Base-by-base conservation (phyloP, 345 rosid genomes). In the Salix suchowensis region DNA sequence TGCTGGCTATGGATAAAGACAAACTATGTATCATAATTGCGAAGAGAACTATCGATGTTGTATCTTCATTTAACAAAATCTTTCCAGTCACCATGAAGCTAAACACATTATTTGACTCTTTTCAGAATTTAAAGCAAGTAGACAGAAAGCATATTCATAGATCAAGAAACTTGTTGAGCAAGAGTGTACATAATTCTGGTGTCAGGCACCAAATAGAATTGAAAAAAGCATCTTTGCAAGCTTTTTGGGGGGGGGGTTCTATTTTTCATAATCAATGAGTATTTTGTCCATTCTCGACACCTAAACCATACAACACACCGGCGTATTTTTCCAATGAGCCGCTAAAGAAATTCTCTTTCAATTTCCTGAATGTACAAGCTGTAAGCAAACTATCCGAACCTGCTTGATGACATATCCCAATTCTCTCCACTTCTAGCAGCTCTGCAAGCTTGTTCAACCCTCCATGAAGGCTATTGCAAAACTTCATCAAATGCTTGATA, bases 351-450 rank as follows among this genome's bases (percentile, higher is more conserved):
- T 76, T 84, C 39, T 88, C 94, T 80, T 89, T 90, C 70, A 92
- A 61, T 79, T 87, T 90, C 90, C 80, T 85, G 86, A 90, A 92
- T 78, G 94, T 86, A 83, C 88, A 90, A 32, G 87, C 87, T 36
- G 97, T 92, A 54, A 90, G 90, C 87, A 90, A 86, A 79, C 93
- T 92, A 85, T 92, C 97, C 0, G 95, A 92, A 68, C 95, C 95
- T 3, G 95, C 97, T 80, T 89, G 97, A 71, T 92, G 97, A 79
- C 91, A 86, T 46, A 86, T 76, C 60, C 97, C 95, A 14, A 92
- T 83, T 79, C 95, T 75, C 85, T 89, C 89, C 70, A 92, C 91
- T 18, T 83, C 90, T 81, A 91, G 84, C 78, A 85, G 50, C 87
- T 86, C 91, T 0, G 97, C 97, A 32, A 92, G 85, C 77, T 88